Evolutionary conservation across 2,329 filamentous ascomycete genomes (phyloP), one percentile per base, ranked within the genome.

Genomic region (Trichophyton schoenleinii): DNA sequence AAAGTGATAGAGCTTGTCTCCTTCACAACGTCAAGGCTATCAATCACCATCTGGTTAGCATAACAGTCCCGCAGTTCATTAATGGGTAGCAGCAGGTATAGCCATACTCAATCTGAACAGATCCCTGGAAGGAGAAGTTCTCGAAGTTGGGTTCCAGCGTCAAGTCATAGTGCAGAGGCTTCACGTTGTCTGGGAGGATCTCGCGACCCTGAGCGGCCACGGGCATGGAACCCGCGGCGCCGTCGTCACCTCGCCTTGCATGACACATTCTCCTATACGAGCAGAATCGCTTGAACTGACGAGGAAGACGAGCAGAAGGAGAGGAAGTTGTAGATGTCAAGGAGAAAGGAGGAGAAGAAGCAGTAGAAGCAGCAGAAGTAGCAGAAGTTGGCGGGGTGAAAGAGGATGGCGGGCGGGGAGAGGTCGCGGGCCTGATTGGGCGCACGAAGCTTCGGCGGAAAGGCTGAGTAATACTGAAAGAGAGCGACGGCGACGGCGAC

Each of bases 131-230:
- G 65, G 85, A 90, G 75, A 94, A 90, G 66, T 87, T 91, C 68
- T 88, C 82, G 68, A 97, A 88, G 78, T 96, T 84, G 60, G 92
- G 91, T 78, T 97, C 94, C 64, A 97, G 81, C 1, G 89, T 94
- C 68, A 97, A 77, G 74, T 95, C 85, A 77, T 97, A 97, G 78
- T 97, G 91, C 44, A 81, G 77, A n/a, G 92, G 91, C 73, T 92
- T 87, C 70, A 96, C 90, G 71, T 96, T 95, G 75, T 86, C 85
- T 59, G 92, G 94, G 68, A 97, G 81, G 66, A 97, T 87, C 79
- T 95, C 88, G 69, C 92, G 86, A 66, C 83, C 85, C 67, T 82
- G 81, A 59, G 81, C 75, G 41, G 38, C 34, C 67, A 87, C 79
- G 71, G 85, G 77, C 68, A 80, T 82, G 65, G 78, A 79, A 61